These are phyloP conservation scores for Penicillium brasilianum DNA, from an alignment of 2,329 filamentous ascomycete species.

Conservation along the genomic window DNA sequence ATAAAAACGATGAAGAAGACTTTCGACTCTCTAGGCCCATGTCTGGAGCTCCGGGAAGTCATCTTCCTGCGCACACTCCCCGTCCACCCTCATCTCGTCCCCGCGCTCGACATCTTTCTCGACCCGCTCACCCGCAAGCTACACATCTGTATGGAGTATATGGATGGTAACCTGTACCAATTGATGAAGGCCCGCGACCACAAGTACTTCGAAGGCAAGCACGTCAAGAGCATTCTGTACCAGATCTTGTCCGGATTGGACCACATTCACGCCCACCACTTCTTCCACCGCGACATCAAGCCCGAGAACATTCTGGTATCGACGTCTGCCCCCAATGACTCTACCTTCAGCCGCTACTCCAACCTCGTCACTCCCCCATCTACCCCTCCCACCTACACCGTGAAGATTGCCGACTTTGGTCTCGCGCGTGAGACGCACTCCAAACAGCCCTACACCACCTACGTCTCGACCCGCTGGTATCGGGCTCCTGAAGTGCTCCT, in stretches of 20 bases:
- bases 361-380: conserved; percentile 91
- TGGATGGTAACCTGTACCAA: conserved; percentile 99
- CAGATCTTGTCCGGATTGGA: conserved; percentile 96
- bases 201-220: conserved; percentile 85
- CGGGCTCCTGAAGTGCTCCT: conserved; percentile 90
- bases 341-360: conserved; percentile 91
- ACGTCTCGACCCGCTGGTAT: conserved; percentile 97
- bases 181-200: conserved; percentile 98
- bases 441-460: conserved; percentile 94
- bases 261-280: conserved; percentile 95
- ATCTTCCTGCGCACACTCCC: conserved; percentile 93
- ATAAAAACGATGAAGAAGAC: conserved; percentile 99
- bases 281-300: conserved; percentile 99
- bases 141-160: conserved; percentile 99
- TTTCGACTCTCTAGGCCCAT: conserved; percentile 89
- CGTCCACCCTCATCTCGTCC: conserved; percentile 88
- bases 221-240: conserved; percentile 96
- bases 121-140: conserved; percentile 95
- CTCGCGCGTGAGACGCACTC: conserved; percentile 97
- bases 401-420: conserved; percentile 98
- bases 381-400: conserved; percentile 89
- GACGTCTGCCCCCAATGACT: conserved; percentile 83
- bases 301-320: conserved; percentile 98
- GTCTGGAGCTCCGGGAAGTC: conserved; percentile 92
- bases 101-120: conserved; percentile 95